Evolutionary conservation across 192 early-diverging fungal genomes (phyloP).

Genomic region (Linderina pennispora): DNA sequence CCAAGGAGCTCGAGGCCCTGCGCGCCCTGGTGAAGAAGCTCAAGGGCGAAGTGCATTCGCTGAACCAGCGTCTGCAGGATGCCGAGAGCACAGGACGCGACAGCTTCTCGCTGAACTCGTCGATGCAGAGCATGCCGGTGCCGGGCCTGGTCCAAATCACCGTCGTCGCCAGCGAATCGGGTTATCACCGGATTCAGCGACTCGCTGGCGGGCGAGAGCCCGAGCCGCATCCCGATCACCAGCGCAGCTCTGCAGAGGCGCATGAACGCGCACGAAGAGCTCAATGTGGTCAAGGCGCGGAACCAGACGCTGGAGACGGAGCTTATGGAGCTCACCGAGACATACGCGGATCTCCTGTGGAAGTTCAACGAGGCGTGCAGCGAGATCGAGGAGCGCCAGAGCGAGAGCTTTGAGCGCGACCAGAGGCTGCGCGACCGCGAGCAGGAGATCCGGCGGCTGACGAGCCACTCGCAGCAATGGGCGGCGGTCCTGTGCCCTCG

Average conservation of each 20-base stretch:
- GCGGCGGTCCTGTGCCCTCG: constrained; percentile 4
- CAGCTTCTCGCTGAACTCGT: constrained; percentile 1
- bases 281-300: constrained; percentile 12
- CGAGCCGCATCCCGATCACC: neutral
- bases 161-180: constrained; percentile 5
- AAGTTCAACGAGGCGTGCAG: constrained; percentile 49
- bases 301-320: constrained; percentile 48
- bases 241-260: constrained; percentile 27
- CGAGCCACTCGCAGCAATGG: constrained; percentile 25
- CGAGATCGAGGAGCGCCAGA: constrained; percentile 49
- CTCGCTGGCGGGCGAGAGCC: neutral
- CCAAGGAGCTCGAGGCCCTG: constrained; percentile 62
- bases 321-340: constrained; percentile 46
- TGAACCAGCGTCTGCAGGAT: constrained; percentile 18
- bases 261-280: constrained; percentile 13
- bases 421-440: constrained; percentile 44
- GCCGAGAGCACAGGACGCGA: constrained; percentile 2
- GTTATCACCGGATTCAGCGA: no score
- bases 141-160: constrained; percentile 10
- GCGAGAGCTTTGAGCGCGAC: constrained; percentile 43
- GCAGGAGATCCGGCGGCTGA: constrained; percentile 35
- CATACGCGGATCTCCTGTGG: constrained; percentile 50
- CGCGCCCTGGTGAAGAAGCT: constrained; percentile 59
- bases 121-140: neutral
- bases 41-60: constrained; percentile 47